A percentile compares a stretch with the other conserved stretches of the same genome.
phyloP scores from a whole-genome alignment of 306 rosid species.

The Pyrus betulifolia region DNA sequence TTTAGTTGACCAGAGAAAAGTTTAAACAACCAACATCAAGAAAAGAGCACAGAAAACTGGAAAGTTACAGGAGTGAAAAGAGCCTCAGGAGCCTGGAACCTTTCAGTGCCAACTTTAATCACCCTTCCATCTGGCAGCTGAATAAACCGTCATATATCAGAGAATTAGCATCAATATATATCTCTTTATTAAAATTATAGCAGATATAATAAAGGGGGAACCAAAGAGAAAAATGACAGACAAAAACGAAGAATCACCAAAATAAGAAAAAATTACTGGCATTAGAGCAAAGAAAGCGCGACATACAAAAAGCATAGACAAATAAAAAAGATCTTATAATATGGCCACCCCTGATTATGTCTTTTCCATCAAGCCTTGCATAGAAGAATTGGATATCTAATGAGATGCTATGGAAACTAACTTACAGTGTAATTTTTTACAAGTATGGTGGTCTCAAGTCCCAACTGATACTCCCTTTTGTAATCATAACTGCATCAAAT shows the following conservation, averaged over 20 bases:
- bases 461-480: slow-evolving; percentile 98
- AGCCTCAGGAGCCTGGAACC: slow-evolving; percentile 99
- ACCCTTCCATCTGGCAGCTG: slow-evolving; percentile 99
- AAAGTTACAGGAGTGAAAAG: slow-evolving; percentile 85
- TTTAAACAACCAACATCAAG: neutral
- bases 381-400: slow-evolving; percentile 14
- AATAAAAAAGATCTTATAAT: slow-evolving; percentile 1
- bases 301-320: neutral
- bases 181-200: neutral
- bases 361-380: slow-evolving; percentile 13
- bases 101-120: slow-evolving; percentile 97
- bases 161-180: neutral
- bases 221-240: neutral
- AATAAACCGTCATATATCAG: slow-evolving; percentile 6
- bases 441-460: slow-evolving; percentile 97
- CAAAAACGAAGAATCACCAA: neutral
- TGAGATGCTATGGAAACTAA: slow-evolving; percentile 8
- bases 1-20: neutral
- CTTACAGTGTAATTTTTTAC: slow-evolving; percentile 91
- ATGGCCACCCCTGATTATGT: neutral
- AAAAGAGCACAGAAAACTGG: neutral
- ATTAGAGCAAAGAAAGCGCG: neutral
- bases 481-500: slow-evolving; percentile 75
- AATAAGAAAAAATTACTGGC: neutral
- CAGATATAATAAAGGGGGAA: too few relatives aligned